phyloP scores from a whole-genome alignment of 2,329 filamentous ascomycete genomes.

The Aspergillus sp. region DNA sequence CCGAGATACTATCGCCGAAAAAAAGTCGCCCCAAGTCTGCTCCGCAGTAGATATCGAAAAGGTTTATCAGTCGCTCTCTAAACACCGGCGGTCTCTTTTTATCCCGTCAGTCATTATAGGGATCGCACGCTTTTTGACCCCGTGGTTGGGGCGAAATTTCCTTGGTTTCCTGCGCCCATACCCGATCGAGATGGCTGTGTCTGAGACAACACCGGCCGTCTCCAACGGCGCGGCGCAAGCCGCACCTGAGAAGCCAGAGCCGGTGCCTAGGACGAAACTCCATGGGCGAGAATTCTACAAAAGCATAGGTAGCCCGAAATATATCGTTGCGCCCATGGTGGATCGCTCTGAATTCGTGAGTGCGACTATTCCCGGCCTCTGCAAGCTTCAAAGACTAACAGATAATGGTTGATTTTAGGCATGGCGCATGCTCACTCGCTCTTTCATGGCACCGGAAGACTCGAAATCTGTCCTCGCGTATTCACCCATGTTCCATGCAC shows the following conservation, averaged over 20 bases:
- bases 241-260: slow-evolving; percentile 17
- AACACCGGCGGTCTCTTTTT: not conserved
- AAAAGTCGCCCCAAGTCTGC: slow-evolving; percentile 19
- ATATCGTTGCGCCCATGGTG: slow-evolving; percentile 94
- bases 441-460: slow-evolving; percentile 72
- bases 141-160: slow-evolving; percentile 26
- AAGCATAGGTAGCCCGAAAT: slow-evolving; percentile 87
- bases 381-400: not conserved
- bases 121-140: slow-evolving; percentile 25
- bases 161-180: slow-evolving; percentile 9
- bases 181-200: slow-evolving; percentile 29
- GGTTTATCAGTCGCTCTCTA: not conserved
- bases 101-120: slow-evolving; percentile 30
- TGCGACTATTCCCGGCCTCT: slow-evolving; percentile 13
- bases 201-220: slow-evolving; percentile 20
- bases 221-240: slow-evolving; percentile 20
- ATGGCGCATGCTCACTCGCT: slow-evolving; percentile 94
- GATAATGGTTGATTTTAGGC: slow-evolving; percentile 57
- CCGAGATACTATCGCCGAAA: slow-evolving; percentile 22
- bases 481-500: slow-evolving; percentile 93
- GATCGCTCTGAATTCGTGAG: slow-evolving; percentile 96
- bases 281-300: slow-evolving; percentile 90
- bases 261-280: slow-evolving; percentile 56
- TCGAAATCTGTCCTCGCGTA: slow-evolving; percentile 75
- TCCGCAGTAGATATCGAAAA: not conserved